phyloP scores from a whole-genome alignment of 164 flowering plant genomes.

The Umbilicus rupestris region DNA sequence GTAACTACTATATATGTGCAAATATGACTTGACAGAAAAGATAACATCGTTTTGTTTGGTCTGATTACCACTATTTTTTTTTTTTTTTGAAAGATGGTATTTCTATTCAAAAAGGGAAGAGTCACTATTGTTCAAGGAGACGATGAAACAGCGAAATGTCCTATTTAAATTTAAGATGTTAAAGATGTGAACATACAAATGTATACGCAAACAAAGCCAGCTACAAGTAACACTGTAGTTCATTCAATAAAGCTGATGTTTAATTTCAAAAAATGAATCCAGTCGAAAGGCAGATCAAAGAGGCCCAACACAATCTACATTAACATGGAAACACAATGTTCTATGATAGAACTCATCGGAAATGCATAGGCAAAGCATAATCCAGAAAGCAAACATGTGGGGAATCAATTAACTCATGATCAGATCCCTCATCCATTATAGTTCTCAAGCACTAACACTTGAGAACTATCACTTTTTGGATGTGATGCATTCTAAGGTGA shows the following conservation, averaged over 20 bases:
- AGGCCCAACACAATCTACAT: background rate
- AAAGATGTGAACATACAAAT: background rate
- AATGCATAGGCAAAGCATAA: background rate
- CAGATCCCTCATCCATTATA: background rate
- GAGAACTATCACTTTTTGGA: background rate
- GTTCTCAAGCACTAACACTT: background rate
- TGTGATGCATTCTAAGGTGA: too few relatives aligned
- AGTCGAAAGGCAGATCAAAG: background rate
- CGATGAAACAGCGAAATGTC: background rate
- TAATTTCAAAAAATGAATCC: background rate
- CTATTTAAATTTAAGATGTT: background rate
- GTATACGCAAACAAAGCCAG: too few relatives aligned
- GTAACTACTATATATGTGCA: background rate
- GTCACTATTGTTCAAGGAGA: background rate
- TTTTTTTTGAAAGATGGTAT: too few relatives aligned
- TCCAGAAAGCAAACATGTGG: too few relatives aligned
- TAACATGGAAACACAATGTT: background rate
- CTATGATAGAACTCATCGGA: too few relatives aligned
- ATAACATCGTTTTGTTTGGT: background rate
- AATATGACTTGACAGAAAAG: background rate
- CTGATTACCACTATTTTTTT: conserved; percentile 1
- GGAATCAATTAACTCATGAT: background rate
- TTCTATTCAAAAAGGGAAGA: too few relatives aligned
- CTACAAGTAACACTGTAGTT: background rate
- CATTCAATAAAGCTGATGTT: background rate